Evolutionary conservation across 257 asterid species (phyloP), one percentile per base, ranked within the genome.

Genomic region (Nemophila menziesii): DNA sequence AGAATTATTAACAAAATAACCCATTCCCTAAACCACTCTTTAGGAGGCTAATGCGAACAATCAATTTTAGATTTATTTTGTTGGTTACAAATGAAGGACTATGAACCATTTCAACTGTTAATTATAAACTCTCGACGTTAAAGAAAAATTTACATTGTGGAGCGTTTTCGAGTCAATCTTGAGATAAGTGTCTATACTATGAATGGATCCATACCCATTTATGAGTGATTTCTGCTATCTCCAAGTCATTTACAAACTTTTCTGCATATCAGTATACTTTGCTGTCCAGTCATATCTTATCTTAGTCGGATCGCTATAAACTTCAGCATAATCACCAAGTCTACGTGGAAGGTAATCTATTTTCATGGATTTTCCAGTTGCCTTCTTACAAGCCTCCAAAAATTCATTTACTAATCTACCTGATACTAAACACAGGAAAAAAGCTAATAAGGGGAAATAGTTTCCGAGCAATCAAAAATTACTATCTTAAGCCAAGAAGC

Each of bases 401-500:
- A 87, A 87, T 69, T 83, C 97, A 55, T 78, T 87, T 48, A 87
- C 97, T 23, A 95, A 87, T 61, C 93, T 68, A 20, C 97, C 97
- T 79, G 84, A 37, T 38, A 46, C 41, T 48, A 16, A 12, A 43
- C 33, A 44, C 19, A 21, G n/a, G n/a, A n/a, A 46, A 19, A 49
- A 21, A 7, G 24, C 2, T 33, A 27, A 46, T 19, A 45, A 48
- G 27, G 11, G n/a, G n/a, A n/a, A 16, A 20, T 40, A 33, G 20
- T 34, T 21, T n/a, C 8, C 16, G 8, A 22, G 11, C 18, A 36
- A 18, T 47, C 43, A 46, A 37, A 37, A 12, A 18, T 3, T 11
- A 37, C 2, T 8, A 15, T 5, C 12, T 16, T 6, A 18, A 2
- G 15, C 36, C 22, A 6, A 36, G 29, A 41, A 23, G 46, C 41